Evolutionary conservation across 108 stramenopile species (phyloP), one percentile per base, ranked within the genome.

Genomic region (Cylindrotheca closterium): DNA sequence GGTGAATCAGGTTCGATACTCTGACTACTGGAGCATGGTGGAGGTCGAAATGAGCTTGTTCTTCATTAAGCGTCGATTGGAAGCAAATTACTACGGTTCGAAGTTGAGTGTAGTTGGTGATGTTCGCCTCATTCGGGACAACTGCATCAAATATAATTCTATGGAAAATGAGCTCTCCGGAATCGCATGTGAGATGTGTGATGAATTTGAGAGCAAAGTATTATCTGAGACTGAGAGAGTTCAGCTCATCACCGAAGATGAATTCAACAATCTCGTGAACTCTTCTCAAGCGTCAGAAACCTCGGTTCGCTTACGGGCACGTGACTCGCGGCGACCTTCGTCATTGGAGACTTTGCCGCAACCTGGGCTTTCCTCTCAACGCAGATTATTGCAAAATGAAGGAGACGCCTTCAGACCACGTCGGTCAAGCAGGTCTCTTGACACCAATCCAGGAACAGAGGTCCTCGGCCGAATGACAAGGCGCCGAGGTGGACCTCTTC

Each of bases 81-180:
- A 58, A 34, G 63, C 55, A 19, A 61, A 84, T 51, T 93, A 87
- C 67, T 93, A 93, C 51, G 72, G 79, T 7, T 82, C 81, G 17
- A 79, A 74, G 34, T 51, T 74, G 21, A 90, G 87, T 60, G 84
- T 91, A 48, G 60, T 87, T 34, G 72, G 84, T 18, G 92, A 93
- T 55, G 65, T 91, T 23, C 67, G 77, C 31, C 63, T 88, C 55
- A 79, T 93, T 23, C 74, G 84, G 26, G 92, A 93, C 25, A 93
- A 93, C 63, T 93, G 88, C 55, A 69, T 79, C 61, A 93, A 93
- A 63, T 93, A 90, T 79, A 93, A 93, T 53, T 82, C 81, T 32
- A 71, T 61, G 15, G 68, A 57, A 48, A 71, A 82, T 65, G 78
- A 80, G 19, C 56, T 88, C 31, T 69, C 73, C 8, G 67, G 49